Evolutionary conservation across 192 early-diverging fungal species (phyloP).

Genomic region (Irineochytrium annulatum): DNA sequence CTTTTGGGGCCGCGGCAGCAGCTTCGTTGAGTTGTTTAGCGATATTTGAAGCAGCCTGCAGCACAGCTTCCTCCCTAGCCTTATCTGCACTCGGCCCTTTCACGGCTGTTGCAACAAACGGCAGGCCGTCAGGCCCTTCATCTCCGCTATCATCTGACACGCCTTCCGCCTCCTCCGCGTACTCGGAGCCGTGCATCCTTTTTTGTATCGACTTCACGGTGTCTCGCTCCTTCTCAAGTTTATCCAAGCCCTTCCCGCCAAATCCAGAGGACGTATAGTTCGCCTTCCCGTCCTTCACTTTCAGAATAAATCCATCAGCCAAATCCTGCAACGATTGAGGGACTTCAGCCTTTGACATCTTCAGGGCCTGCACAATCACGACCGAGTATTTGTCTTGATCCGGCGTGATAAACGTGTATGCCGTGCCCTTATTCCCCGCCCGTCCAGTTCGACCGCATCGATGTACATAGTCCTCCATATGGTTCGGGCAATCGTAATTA

Average conservation of each 20-base stretch:
- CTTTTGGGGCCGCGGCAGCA: constrained; percentile 32
- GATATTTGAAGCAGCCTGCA: constrained; percentile 14
- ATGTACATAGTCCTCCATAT: constrained; percentile 99
- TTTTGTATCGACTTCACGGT: constrained; percentile 88
- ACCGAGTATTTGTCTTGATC: constrained; percentile 92
- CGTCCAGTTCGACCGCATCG: constrained; percentile 96
- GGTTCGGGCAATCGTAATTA: constrained; percentile 96
- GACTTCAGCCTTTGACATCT: constrained; percentile 66
- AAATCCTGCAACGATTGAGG: constrained; percentile 74
- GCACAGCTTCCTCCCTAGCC: constrained; percentile 19
- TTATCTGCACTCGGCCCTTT: constrained; percentile 19
- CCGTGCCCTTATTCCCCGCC: constrained; percentile 95
- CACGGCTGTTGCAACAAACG: constrained; percentile 20
- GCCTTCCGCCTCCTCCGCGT: constrained; percentile 54
- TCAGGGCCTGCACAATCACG: constrained; percentile 86
- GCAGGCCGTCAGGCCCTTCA: constrained; percentile 11
- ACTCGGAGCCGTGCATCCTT: constrained; percentile 69
- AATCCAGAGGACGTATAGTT: constrained; percentile 75
- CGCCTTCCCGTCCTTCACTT: constrained; percentile 73
- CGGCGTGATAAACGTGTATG: constrained; percentile 92
- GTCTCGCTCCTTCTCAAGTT: constrained; percentile 88
- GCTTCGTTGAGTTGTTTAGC: constrained; percentile 21
- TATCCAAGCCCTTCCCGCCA: constrained; percentile 94
- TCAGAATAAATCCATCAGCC: constrained; percentile 73
- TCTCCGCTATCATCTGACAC: constrained; percentile 22